phyloP scores from a whole-genome alignment of 129 eudicot genomes.

The Centella asiatica region DNA sequence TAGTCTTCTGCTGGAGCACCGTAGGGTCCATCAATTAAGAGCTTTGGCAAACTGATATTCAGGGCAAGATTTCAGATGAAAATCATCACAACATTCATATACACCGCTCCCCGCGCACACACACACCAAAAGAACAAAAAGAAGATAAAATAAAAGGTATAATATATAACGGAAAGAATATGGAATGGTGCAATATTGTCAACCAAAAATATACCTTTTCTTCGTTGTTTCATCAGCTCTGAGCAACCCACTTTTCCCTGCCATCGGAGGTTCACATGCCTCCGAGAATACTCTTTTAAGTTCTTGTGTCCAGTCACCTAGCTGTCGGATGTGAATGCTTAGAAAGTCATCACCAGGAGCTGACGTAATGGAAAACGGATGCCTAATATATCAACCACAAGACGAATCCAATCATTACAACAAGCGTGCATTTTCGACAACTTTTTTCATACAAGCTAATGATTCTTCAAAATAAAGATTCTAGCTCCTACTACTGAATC shows the following conservation, averaged over 20 bases:
- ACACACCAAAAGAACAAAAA: too few relatives aligned
- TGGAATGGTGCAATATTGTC: background rate
- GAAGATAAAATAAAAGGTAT: background rate
- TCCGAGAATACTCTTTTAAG: constrained; percentile 71
- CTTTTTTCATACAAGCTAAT: too few relatives aligned
- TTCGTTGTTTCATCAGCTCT: constrained; percentile 89
- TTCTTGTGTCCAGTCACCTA: constrained; percentile 98
- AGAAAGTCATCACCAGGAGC: constrained; percentile 93
- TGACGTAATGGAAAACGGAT: constrained; percentile 94
- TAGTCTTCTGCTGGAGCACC: constrained; percentile 99
- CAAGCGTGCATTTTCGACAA: too few relatives aligned
- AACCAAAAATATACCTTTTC: constrained; percentile 36
- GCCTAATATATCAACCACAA: constrained; percentile 38
- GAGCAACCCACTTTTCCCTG: constrained; percentile 85
- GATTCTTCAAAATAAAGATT: too few relatives aligned
- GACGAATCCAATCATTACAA: too few relatives aligned
- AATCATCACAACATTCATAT: background rate
- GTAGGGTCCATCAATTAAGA: constrained; percentile 89
- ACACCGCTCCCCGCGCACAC: too few relatives aligned
- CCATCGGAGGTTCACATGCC: constrained; percentile 75
- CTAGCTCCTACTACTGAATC: background rate
- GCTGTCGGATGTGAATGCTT: constrained; percentile 78
- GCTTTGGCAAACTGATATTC: constrained; percentile 74
- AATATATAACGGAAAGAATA: constrained; percentile 1
- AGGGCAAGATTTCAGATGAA: background rate